A percentile compares a stretch with the other conserved stretches of the same genome.
Conservation (phyloP, 169 alveolate species). For the Plasmodium cynomolgi region DNA sequence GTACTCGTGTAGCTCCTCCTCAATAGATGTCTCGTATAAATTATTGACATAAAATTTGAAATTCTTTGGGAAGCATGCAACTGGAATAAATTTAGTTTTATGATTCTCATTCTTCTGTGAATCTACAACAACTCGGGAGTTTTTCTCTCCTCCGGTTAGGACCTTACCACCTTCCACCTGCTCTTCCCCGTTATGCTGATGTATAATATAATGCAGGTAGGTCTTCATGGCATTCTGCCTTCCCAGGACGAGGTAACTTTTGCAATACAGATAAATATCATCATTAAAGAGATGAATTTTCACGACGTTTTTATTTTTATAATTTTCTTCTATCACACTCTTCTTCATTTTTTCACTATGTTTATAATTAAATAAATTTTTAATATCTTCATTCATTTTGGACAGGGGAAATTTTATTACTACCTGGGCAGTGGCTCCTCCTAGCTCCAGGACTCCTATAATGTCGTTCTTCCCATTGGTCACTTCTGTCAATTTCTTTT, state of each 20-base stretch:
- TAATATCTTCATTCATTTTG: conserved; percentile 49
- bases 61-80: conserved; percentile 62
- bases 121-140: background rate
- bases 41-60: conserved; percentile 57
- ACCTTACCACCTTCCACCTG: background rate
- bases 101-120: background rate
- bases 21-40: conserved; percentile 65
- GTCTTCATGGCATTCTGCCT: conserved; percentile 74
- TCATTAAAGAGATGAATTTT: conserved; percentile 36
- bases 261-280: conserved; percentile 65
- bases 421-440: conserved; percentile 77
- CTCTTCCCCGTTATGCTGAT: conserved; percentile 17
- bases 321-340: conserved; percentile 64
- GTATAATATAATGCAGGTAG: conserved; percentile 62
- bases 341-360: conserved; percentile 38
- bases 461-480: conserved; percentile 7
- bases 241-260: conserved; percentile 73
- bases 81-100: conserved; percentile 13
- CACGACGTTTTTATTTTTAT: conserved; percentile 67
- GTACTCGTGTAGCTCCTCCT: conserved; percentile 63
- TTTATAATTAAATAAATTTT: conserved; percentile 53
- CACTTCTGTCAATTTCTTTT: background rate
- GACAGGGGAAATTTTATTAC: conserved; percentile 51
- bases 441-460: conserved; percentile 71
- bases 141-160: background rate